Base-by-base conservation (phyloP, 2,329 filamentous ascomycete genomes). In the Leptographium galeiforme region DNA sequence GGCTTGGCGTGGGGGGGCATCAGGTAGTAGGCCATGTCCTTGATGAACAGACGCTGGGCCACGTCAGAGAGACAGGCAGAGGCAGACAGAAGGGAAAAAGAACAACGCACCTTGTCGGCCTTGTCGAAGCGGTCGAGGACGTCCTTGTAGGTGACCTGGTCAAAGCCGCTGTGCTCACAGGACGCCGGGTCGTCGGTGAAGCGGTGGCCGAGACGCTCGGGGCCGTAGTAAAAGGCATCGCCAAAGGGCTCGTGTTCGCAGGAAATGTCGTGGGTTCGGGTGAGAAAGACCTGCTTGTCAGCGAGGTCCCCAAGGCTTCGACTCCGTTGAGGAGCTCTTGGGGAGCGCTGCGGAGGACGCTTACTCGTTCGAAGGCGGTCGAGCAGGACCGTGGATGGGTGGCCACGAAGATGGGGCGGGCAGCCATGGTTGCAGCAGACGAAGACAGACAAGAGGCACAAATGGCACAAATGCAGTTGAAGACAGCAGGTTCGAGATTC, bases 231-330 rank as follows among this genome's bases (percentile, higher is more conserved):
- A 66, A 91, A 97, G 57, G 90, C 87, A 70, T 97, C 93, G 52
- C 91, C 91, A 69, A 97, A 97, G 6, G 93, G 93, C 72, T 98
- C 93, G 68, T 97, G 93, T 61, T 93, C 76, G 66, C 88, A 95
- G 62, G 84, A 76, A 56, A 97, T 78, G 52, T 77, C 82, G 64
- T 95, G 84, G 61, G 80, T 79, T 61, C 89, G 85, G 62, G 90
- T 95, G 91, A 97, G 96, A 69, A 98, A 97, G 59, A 97, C 90
- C 87, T 93, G 60, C 7, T 7, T 1, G 25, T 45, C 8, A 19
- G 43, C 16, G 2, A 2, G 7, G 34, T 36, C 10, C 13, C 14
- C 14, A 40, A 13, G 6, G 38, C 38, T 40, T 14, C 13, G 12
- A 45, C n/a, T 18, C 8, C 10, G 36, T 8, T 11, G 18, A 11